Base-by-base conservation (phyloP, 2,329 filamentous ascomycete genomes). In the Diaporthe citri region DNA sequence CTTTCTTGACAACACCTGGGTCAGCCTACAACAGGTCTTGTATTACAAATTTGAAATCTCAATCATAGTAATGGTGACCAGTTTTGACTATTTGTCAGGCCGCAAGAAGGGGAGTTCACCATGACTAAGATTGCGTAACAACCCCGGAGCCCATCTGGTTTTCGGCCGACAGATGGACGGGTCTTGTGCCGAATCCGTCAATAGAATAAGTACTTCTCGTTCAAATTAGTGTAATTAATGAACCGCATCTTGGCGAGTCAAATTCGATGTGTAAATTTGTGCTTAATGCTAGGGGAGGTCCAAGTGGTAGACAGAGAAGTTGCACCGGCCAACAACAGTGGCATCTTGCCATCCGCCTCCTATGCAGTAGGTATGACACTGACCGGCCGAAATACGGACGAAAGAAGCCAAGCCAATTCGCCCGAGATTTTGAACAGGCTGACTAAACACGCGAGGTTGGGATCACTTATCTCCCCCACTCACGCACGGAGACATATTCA, bases 111-210 rank as follows among this genome's bases (percentile, higher is more conserved):
- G 17, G 55, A 15, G 22, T 12, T 2, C 31, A 31, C 31, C 31
- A 41, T 39, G 56, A 39, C 56, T 25, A 59, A 39, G n/a, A 17
- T 59, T 39, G 10, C 22, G 2, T 22, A 15, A 34, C 31, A 4
- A 36, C 12, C 10, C 36, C 12, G 36, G 36, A 39, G 3, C 3
- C 34, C n/a, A 13, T 15, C 34, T 39, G 7, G 22, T 25, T 36
- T 39, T 39, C 56, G 56, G 56, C 56, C 56, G 56, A 59, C 22
- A 34, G 56, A 22, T 39, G 34, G 56, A 59, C 56, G 34, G n/a
- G 56, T 4, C 12, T 36, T 39, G 31, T n/a, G 39, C 31, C 20
- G 22, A 36, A 5, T 59, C 8, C 56, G 22, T 36, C 20, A 36
- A 6, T 3, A 5, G 28, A 12, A 15, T 4, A 22, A 39, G 31